These are phyloP conservation scores for Arctium lappa DNA, from an alignment of 129 eudicot genomes.

Conservation along the genomic window DNA sequence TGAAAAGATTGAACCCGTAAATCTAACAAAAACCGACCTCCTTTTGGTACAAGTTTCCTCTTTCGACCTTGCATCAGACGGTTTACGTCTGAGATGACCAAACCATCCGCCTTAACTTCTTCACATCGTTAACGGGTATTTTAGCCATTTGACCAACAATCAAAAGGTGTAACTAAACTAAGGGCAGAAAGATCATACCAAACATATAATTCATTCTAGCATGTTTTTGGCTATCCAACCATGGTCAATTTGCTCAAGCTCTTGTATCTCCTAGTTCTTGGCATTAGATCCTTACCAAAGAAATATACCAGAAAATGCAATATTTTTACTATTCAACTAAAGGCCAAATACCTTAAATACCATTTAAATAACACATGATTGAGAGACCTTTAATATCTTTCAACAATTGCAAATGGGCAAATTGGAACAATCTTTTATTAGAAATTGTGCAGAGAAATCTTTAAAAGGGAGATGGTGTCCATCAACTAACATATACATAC, in stretches of 20 bases:
- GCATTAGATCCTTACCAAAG: not conserved
- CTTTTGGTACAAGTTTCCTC: not conserved
- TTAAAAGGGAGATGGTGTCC: not conserved
- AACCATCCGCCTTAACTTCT: not conserved
- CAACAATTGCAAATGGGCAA: not conserved
- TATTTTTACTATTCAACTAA: not conserved
- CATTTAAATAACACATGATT: not conserved
- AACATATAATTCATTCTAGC: not conserved
- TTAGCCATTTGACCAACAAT: not conserved
- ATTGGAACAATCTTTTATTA: not conserved
- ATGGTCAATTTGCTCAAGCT: not conserved
- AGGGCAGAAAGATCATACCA: not conserved
- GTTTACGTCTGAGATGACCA: no score
- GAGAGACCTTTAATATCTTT: not conserved
- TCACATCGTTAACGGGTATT: not conserved
- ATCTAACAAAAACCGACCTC: not conserved
- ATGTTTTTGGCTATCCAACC: not conserved
- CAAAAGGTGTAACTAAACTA: not conserved
- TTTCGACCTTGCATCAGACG: not conserved
- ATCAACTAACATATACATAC: not conserved
- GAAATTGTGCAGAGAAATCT: not conserved
- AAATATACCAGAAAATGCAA: not conserved
- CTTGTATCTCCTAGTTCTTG: not conserved
- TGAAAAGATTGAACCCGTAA: not conserved
- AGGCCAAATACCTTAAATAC: not conserved